Evolutionary conservation across 495 filamentous ascomycete species (phyloP).

Genomic region (Aspergillus indologenus): DNA sequence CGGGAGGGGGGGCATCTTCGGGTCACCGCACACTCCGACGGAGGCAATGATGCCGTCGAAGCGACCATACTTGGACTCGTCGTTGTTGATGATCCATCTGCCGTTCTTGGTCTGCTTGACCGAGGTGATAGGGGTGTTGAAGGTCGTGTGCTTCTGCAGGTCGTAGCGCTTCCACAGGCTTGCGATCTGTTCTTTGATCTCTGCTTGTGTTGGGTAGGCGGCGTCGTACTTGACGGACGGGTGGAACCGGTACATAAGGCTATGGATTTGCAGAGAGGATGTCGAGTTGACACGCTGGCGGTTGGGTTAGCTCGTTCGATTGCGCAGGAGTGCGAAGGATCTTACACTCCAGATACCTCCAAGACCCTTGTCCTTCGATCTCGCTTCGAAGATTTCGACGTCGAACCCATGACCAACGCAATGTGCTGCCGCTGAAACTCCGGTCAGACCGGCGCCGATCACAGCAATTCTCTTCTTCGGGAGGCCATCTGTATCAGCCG

Average conservation of each 20-base stretch:
- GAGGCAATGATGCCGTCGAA: slow-evolving; percentile 79
- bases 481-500: slow-evolving; percentile 43
- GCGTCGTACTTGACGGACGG: slow-evolving; percentile 70
- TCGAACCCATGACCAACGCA: slow-evolving; percentile 87
- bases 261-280: slow-evolving; percentile 77
- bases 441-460: slow-evolving; percentile 79
- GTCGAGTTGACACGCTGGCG: slow-evolving; percentile 75
- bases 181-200: slow-evolving; percentile 68
- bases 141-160: slow-evolving; percentile 65
- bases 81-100: slow-evolving; percentile 79
- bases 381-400: slow-evolving; percentile 72
- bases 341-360: slow-evolving; percentile 85
- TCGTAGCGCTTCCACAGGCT: slow-evolving; percentile 74
- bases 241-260: slow-evolving; percentile 85
- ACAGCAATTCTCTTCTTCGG: slow-evolving; percentile 66
- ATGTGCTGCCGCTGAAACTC: slow-evolving; percentile 77
- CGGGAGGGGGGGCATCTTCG: slow-evolving; percentile 65
- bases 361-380: slow-evolving; percentile 54
- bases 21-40: slow-evolving; percentile 75
- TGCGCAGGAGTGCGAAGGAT: background rate
- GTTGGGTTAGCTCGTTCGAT: background rate
- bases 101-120: slow-evolving; percentile 66
- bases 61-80: slow-evolving; percentile 60
- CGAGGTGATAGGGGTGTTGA: slow-evolving; percentile 64
- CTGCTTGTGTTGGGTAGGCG: slow-evolving; percentile 70